Percentiles rank a stretch among this genome's conserved stretches.
phyloP scores from a whole-genome alignment of 2,329 filamentous ascomycete species.

The Fusarium graminum region DNA sequence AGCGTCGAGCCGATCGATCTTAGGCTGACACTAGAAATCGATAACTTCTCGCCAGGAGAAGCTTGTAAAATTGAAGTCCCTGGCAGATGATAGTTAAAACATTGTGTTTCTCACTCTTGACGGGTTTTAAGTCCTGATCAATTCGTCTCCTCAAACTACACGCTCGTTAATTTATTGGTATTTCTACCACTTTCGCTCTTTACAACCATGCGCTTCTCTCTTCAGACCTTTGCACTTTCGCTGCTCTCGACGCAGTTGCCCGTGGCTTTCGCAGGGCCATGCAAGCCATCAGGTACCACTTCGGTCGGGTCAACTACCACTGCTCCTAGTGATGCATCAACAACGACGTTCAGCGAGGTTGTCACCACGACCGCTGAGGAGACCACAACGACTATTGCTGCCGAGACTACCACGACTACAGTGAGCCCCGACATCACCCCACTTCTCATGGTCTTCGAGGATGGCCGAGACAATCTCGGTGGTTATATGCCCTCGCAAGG shows the following conservation, averaged over 20 bases:
- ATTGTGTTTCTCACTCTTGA: too few relatives aligned
- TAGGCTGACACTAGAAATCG: too few relatives aligned
- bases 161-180: neutral
- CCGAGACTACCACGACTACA: neutral
- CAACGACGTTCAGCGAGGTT: rapidly evolving
- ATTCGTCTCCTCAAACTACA: neutral
- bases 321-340: neutral
- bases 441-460: neutral
- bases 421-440: too few relatives aligned
- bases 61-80: too few relatives aligned
- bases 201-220: neutral
- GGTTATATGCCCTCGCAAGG: neutral
- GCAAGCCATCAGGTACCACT: neutral
- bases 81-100: too few relatives aligned
- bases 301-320: neutral
- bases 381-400: neutral
- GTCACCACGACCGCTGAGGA: neutral
- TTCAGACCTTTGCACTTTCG: neutral
- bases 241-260: neutral
- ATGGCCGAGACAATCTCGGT: neutral
- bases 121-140: too few relatives aligned
- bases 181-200: neutral
- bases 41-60: too few relatives aligned
- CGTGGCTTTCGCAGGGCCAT: neutral
- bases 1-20: too few relatives aligned